Conservation (phyloP, 2,329 filamentous ascomycete species). For the Hymenoscyphus infarciens region DNA sequence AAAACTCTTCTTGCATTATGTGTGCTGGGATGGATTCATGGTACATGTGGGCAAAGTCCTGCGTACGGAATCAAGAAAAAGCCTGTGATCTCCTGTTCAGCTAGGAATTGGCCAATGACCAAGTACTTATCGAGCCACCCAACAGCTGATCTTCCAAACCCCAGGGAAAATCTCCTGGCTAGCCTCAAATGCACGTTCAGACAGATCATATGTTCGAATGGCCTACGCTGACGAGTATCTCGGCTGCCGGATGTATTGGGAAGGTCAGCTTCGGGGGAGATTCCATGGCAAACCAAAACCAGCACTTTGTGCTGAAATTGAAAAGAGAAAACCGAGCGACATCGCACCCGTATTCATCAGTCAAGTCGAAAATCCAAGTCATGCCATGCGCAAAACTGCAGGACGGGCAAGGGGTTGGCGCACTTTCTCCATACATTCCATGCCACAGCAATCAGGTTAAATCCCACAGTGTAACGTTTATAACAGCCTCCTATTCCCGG, state of each 20-base stretch:
- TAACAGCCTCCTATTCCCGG: neutral
- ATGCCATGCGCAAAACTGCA: neutral
- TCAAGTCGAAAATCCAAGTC: neutral
- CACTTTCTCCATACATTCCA: neutral
- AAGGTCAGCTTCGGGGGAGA: neutral
- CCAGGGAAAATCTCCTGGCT: neutral
- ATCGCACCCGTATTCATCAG: neutral
- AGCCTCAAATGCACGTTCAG: neutral
- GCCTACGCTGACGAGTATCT: neutral
- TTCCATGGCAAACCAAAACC: neutral
- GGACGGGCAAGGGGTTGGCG: neutral
- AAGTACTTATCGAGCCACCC: neutral
- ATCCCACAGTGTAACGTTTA: conserved; percentile 4
- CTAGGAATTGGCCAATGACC: too few relatives aligned
- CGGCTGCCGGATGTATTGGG: neutral
- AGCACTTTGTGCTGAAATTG: neutral
- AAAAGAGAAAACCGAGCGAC: neutral
- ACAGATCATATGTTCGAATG: neutral
- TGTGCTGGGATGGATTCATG: too few relatives aligned
- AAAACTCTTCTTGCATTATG: too few relatives aligned
- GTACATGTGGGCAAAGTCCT: too few relatives aligned
- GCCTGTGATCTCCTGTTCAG: too few relatives aligned
- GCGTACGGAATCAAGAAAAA: too few relatives aligned
- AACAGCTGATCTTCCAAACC: neutral
- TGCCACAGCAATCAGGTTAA: conserved; percentile 4